phyloP scores from a whole-genome alignment of 1,284 basidiomycete species.

The Cutaneotrichosporon mucoides region DNA sequence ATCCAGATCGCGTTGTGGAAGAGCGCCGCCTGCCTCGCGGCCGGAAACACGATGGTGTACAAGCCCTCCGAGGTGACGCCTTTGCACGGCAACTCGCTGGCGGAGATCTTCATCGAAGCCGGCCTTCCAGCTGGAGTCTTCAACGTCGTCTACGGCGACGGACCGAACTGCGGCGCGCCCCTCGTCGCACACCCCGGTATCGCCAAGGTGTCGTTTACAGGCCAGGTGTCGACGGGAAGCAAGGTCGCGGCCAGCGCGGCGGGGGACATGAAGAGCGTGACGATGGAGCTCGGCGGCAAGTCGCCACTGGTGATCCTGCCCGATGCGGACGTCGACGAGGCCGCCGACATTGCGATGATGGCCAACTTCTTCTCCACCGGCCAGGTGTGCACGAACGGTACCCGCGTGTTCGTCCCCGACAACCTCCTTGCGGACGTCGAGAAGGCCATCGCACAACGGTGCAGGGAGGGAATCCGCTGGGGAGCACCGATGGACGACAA shows the following conservation, averaged over 20 bases:
- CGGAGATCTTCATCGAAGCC: slow-evolving; percentile 15
- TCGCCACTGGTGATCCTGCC: slow-evolving; percentile 16
- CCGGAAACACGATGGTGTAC: slow-evolving; percentile 22
- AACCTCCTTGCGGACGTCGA: slow-evolving; percentile 7
- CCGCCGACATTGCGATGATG: slow-evolving; percentile 19
- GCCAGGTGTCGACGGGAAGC: slow-evolving; percentile 14
- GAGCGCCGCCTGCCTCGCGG: slow-evolving; percentile 15
- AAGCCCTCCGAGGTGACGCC: slow-evolving; percentile 21
- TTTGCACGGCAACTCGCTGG: slow-evolving; percentile 16
- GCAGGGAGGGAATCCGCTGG: slow-evolving; percentile 17
- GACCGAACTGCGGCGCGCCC: slow-evolving; percentile 9
- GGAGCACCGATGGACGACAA: slow-evolving; percentile 15
- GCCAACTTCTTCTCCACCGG: slow-evolving; percentile 19
- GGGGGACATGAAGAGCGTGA: slow-evolving; percentile 16
- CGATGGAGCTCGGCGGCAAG: slow-evolving; percentile 25
- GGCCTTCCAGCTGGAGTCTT: slow-evolving; percentile 17
- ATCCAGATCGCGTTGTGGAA: slow-evolving; percentile 22
- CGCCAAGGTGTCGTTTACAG: slow-evolving; percentile 22
- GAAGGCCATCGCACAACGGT: slow-evolving; percentile 9
- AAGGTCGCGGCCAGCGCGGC: slow-evolving; percentile 14
- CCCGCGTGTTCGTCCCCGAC: slow-evolving; percentile 20
- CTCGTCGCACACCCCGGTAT: slow-evolving; percentile 14
- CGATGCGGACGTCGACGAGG: slow-evolving; percentile 17
- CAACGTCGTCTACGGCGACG: slow-evolving; percentile 21
- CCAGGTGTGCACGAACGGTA: slow-evolving; percentile 22